Conservation (phyloP, 2,329 filamentous ascomycete species). For the Monilinia aucupariae region DNA sequence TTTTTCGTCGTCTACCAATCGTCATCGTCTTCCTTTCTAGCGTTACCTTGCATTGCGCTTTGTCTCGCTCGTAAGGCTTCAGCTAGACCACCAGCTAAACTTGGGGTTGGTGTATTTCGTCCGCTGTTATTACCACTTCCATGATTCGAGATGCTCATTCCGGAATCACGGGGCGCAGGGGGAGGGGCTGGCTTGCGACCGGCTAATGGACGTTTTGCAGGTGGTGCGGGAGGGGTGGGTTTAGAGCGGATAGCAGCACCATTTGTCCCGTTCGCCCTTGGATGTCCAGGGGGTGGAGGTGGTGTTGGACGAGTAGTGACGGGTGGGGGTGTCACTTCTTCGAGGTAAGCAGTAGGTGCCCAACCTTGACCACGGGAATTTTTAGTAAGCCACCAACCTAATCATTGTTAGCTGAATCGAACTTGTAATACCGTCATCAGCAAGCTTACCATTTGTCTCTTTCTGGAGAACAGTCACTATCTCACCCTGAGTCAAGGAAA, state of each 20-base stretch:
- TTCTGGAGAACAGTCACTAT: slow-evolving; percentile 88
- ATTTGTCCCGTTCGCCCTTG: slow-evolving; percentile 35
- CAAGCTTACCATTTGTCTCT: slow-evolving; percentile 77
- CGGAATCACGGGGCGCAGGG: slow-evolving; percentile 65
- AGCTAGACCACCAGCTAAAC: slow-evolving; percentile 67
- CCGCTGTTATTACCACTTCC: slow-evolving; percentile 54
- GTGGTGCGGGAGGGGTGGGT: slow-evolving; percentile 40
- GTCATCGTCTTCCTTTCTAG: slow-evolving; percentile 41
- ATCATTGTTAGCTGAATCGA: slow-evolving; percentile 34
- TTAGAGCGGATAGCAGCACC: slow-evolving; percentile 37
- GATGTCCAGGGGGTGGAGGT: slow-evolving; percentile 51
- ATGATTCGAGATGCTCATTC: slow-evolving; percentile 53
- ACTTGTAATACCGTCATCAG: not conserved
- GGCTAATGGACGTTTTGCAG: slow-evolving; percentile 68
- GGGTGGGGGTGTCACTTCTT: slow-evolving; percentile 64
- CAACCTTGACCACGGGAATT: slow-evolving; percentile 71
- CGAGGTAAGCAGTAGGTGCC: slow-evolving; percentile 90
- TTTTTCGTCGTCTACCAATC: slow-evolving; percentile 30
- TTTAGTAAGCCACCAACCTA: slow-evolving; percentile 96
- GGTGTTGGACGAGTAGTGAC: slow-evolving; percentile 38
- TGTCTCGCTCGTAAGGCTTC: slow-evolving; percentile 74
- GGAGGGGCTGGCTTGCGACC: slow-evolving; percentile 65
- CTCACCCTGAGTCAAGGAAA: slow-evolving; percentile 74
- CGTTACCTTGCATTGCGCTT: slow-evolving; percentile 53
- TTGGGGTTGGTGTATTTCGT: slow-evolving; percentile 67